Evolutionary conservation across 306 rosid genomes (phyloP).

Genomic region (Castanea mollissima): DNA sequence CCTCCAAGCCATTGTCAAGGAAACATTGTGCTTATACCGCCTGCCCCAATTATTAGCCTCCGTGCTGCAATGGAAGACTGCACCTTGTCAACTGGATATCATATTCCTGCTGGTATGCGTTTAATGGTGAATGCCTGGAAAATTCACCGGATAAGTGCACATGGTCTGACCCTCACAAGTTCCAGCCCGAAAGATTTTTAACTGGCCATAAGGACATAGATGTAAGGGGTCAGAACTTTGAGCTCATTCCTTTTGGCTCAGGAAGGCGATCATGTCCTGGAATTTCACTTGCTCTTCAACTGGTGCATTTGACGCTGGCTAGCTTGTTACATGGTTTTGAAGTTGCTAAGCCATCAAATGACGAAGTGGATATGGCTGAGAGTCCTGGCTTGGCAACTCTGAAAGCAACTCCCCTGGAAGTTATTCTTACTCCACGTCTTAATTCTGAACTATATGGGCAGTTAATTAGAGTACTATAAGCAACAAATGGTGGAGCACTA

Average conservation of each 20-base stretch:
- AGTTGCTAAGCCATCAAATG: background rate
- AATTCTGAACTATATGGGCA: background rate
- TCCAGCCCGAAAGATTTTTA: slow-evolving; percentile 9
- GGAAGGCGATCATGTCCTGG: slow-evolving; percentile 25
- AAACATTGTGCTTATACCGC: slow-evolving; percentile 12
- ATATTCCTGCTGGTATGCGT: background rate
- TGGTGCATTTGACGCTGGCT: slow-evolving; percentile 26
- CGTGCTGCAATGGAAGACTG: slow-evolving; percentile 16
- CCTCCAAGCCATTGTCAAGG: slow-evolving; percentile 25
- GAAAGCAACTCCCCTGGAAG: slow-evolving; percentile 32
- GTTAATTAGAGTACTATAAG: background rate
- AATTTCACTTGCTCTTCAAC: slow-evolving; percentile 2
- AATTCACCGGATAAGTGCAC: slow-evolving; percentile 4
- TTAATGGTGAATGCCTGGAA: slow-evolving; percentile 22
- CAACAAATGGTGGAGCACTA: background rate
- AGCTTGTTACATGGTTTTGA: slow-evolving; percentile 27
- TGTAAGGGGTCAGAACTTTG: slow-evolving; percentile 16
- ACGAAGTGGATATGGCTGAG: slow-evolving; percentile 29
- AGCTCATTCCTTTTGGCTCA: slow-evolving; percentile 25
- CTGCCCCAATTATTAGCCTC: background rate
- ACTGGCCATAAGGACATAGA: slow-evolving; percentile 4
- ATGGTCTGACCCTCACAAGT: slow-evolving; percentile 12
- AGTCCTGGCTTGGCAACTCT: slow-evolving; percentile 18
- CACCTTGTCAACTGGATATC: slow-evolving; percentile 9
- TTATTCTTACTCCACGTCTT: slow-evolving; percentile 17